phyloP scores from a whole-genome alignment of 2,329 filamentous ascomycete genomes.

The Fusarium sterilihyphosum region DNA sequence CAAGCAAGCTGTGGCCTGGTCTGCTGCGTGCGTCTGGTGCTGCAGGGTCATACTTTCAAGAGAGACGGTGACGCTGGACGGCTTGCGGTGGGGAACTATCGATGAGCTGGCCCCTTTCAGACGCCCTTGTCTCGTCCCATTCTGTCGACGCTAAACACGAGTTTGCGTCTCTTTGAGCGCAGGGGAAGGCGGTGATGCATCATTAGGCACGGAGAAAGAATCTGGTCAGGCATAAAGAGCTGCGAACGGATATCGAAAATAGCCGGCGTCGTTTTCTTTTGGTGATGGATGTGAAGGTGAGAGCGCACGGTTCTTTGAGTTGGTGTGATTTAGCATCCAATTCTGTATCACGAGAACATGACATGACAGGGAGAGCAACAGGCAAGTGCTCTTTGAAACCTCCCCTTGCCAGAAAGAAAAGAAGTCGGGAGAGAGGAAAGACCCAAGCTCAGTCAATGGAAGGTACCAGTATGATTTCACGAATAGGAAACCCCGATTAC shows the following conservation, averaged over 20 bases:
- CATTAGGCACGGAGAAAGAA: slow-evolving; percentile 40
- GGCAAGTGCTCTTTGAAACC: neutral
- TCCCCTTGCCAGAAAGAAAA: neutral
- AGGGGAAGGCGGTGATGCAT: slow-evolving; percentile 44
- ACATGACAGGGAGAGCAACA: neutral
- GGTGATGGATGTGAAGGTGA: slow-evolving; percentile 16
- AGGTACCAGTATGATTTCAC: neutral
- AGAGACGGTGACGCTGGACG: slow-evolving; percentile 44
- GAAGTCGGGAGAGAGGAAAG: neutral
- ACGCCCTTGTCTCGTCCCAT: slow-evolving; percentile 45
- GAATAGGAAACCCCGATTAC: slow-evolving; percentile 5
- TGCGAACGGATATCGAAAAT: slow-evolving; percentile 9
- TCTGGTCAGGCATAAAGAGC: slow-evolving; percentile 40
- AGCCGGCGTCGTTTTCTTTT: slow-evolving; percentile 1
- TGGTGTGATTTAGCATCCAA: slow-evolving; percentile 4
- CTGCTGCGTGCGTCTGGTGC: slow-evolving; percentile 29
- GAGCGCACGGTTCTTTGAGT: slow-evolving; percentile 10
- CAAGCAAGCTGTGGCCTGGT: slow-evolving; percentile 13
- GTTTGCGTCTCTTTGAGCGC: slow-evolving; percentile 37
- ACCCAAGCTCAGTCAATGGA: neutral
- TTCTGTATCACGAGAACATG: slow-evolving; percentile 18
- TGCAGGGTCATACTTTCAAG: slow-evolving; percentile 39
- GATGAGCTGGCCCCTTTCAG: slow-evolving; percentile 45
- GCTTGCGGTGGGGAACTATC: slow-evolving; percentile 42
- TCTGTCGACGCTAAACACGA: slow-evolving; percentile 39